Base-by-base conservation (phyloP, 192 early-diverging fungal species). In the Dimargaris cristalligena region DNA sequence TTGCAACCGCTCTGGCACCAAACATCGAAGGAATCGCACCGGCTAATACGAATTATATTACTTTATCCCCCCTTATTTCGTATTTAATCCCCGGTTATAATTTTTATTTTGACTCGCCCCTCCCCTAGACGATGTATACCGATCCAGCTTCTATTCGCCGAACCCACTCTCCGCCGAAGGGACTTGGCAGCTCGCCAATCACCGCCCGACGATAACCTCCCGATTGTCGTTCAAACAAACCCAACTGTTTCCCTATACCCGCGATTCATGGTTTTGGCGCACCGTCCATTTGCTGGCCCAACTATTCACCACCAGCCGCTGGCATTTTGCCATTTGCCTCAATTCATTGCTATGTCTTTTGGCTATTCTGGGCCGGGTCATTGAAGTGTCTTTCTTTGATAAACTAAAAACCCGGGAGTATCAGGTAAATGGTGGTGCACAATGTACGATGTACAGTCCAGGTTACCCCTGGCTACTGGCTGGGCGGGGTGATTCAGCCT, bases 181-280 rank as follows among this genome's bases (percentile, higher is more conserved):
- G 4, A 4, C 4, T 22, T 25, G 47, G 23, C 47, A 48, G 14
- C 23, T 22, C 10, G 41, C 41, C 47, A 22, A n/a, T n/a, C 23
- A 48, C 6, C 47, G 13, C 6, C 47, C 9, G 20, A n/a, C 10
- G 4, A 25, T 22, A 4, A 22, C 47, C 47, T 4, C 47, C 28
- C 54, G 54, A 32, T 16, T 56, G 31, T 56, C 54, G n/a, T 56
- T 56, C 34, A 56, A 56, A 34, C 54, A 56, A 16, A 56, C 54
- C 54, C 54, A 23, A 8, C 31, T 56, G 32, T 56, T 56, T 33
- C 54, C 54, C 29, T 56, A 56, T 23, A 56, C 54, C 54, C 54
- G 34, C 2, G 54, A 56, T 33, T 56, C 54, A 32, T 56, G 54
- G 54, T 56, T 56, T 23, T 56, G 54, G 54, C 9, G 31, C 31